Percentiles rank a stretch among this genome's conserved stretches.
Conservation (phyloP, 2,329 filamentous ascomycete species). For the Claviceps digitariae region DNA sequence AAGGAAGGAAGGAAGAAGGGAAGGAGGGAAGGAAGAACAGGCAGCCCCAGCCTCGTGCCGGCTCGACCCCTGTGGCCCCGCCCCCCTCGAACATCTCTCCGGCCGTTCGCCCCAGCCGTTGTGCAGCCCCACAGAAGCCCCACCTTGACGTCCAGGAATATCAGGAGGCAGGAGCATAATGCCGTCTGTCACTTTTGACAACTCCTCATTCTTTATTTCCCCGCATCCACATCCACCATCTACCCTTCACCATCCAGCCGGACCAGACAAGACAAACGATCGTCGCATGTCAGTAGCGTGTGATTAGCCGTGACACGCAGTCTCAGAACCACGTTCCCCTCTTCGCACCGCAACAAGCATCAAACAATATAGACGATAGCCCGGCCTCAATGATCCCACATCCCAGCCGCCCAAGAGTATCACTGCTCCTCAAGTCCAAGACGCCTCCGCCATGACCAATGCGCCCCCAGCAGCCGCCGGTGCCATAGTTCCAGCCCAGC, state of each 20-base stretch:
- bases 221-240: too few species aligned
- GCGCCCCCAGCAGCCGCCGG: constrained; percentile 10
- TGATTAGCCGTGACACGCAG: not conserved
- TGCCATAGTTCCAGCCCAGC: constrained; percentile 51
- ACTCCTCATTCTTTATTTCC: not conserved
- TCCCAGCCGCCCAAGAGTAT: not conserved
- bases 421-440: not conserved
- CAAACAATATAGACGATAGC: not conserved
- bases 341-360: too few species aligned
- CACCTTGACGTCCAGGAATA: not conserved
- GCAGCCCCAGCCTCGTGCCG: too few species aligned
- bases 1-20: too few species aligned
- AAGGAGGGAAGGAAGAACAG: too few species aligned
- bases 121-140: not conserved
- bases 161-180: not conserved
- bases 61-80: not conserved
- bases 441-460: constrained; percentile 9
- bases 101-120: not conserved
- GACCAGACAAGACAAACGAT: too few species aligned
- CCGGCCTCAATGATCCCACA: not conserved
- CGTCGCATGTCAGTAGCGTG: not conserved
- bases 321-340: not conserved
- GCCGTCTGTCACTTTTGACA: too few species aligned
- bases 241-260: too few species aligned
- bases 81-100: not conserved